These are phyloP conservation scores for Carex pumila DNA, from an alignment of 176 grass and related monocot species.

Conservation along the genomic window DNA sequence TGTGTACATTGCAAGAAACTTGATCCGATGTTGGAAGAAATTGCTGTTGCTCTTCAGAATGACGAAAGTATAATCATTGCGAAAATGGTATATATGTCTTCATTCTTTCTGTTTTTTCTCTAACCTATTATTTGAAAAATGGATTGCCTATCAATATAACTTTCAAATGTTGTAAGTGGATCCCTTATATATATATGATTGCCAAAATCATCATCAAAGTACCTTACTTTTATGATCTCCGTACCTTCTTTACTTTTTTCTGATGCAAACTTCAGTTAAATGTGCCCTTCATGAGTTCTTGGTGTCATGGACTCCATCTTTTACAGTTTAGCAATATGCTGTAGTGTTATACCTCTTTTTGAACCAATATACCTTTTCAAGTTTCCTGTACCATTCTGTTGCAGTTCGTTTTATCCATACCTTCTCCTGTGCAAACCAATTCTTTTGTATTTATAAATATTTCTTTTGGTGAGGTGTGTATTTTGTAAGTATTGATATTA, in stretches of 20 bases:
- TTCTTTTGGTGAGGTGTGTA: neutral
- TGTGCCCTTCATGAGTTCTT: neutral
- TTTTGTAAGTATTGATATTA: neutral
- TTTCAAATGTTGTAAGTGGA: no score
- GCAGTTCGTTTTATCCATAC: neutral
- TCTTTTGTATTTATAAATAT: neutral
- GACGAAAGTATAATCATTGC: constrained; percentile 63
- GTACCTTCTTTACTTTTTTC: neutral
- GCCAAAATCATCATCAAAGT: neutral
- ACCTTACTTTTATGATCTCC: no score
- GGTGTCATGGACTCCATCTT: neutral
- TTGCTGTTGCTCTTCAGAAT: constrained; percentile 46
- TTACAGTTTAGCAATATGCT: neutral
- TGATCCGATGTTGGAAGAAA: constrained; percentile 68
- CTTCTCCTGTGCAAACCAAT: neutral
- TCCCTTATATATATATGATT: neutral
- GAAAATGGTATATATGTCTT: constrained; percentile 56
- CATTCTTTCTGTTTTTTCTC: neutral
- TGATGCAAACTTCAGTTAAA: neutral
- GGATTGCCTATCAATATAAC: neutral
- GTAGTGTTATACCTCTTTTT: neutral
- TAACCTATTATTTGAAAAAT: neutral
- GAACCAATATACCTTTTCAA: neutral
- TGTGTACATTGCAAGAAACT: constrained; percentile 73
- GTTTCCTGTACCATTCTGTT: neutral